Evolutionary conservation across 306 rosid species (phyloP).

Genomic region (Castanea crenata): DNA sequence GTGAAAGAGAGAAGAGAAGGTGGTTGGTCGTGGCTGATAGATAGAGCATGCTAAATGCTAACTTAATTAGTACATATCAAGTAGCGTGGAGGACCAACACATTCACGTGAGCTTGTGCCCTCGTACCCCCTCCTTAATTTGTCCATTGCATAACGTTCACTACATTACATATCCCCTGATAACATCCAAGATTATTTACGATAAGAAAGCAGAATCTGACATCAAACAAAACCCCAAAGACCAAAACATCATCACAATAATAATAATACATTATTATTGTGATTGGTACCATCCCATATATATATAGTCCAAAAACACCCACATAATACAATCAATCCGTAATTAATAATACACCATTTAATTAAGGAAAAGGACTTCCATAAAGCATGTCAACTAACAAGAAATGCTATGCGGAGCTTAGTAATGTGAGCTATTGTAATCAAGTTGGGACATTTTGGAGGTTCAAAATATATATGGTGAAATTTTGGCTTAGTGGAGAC

Average conservation of each 20-base stretch:
- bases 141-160: conserved; percentile 10
- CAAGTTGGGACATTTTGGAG: too few species aligned
- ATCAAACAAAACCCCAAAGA: neutral
- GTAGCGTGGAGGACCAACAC: conserved; percentile 3
- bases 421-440: too few species aligned
- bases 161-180: neutral
- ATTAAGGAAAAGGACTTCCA: neutral
- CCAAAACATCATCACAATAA: neutral
- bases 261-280: neutral
- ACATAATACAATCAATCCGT: neutral
- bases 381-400: neutral
- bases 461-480: too few species aligned
- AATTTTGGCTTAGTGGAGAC: too few species aligned
- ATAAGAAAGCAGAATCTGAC: conserved; percentile 8
- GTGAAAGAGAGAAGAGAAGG: neutral
- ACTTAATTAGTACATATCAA: neutral
- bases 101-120: conserved; percentile 39
- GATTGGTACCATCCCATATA: neutral
- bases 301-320: neutral
- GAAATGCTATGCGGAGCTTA: too few species aligned
- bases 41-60: neutral
- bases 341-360: too few species aligned
- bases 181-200: neutral
- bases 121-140: neutral
- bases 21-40: neutral